Evolutionary conservation across 768 basidiomycete species (phyloP).

Genomic region (Psilocybe tampanensis): DNA sequence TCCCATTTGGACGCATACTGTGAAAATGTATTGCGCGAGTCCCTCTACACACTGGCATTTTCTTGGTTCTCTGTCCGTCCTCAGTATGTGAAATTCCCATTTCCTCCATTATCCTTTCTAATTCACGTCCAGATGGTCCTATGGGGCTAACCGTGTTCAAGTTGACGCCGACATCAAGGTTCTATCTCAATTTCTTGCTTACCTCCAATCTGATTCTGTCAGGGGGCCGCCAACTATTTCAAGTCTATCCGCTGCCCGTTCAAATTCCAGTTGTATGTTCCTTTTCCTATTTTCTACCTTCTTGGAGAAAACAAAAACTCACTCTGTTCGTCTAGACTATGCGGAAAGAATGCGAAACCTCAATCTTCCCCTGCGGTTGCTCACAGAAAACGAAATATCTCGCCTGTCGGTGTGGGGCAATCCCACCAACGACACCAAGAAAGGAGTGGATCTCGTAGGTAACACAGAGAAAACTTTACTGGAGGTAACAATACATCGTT

Average conservation of each 20-base stretch:
- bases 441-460: slow-evolving; percentile 62
- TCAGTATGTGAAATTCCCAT: slow-evolving; percentile 59
- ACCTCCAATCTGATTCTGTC: slow-evolving; percentile 73
- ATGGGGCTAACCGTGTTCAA: slow-evolving; percentile 91
- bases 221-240: slow-evolving; percentile 60
- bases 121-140: slow-evolving; percentile 76
- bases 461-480: slow-evolving; percentile 55
- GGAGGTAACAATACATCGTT: slow-evolving; percentile 48
- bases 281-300: not conserved
- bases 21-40: slow-evolving; percentile 74
- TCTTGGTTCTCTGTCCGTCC: slow-evolving; percentile 94
- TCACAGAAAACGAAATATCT: slow-evolving; percentile 90
- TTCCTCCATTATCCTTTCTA: not conserved
- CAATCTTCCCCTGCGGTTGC: slow-evolving; percentile 74
- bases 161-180: slow-evolving; percentile 87
- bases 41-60: slow-evolving; percentile 79
- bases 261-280: slow-evolving; percentile 42
- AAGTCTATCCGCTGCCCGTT: slow-evolving; percentile 60
- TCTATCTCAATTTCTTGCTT: slow-evolving; percentile 79
- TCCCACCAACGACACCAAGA: slow-evolving; percentile 74
- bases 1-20: slow-evolving; percentile 83
- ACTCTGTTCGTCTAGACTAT: slow-evolving; percentile 46
- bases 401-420: slow-evolving; percentile 90
- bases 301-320: not conserved
- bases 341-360: slow-evolving; percentile 61